Percentiles rank a stretch among this genome's conserved stretches.
These are phyloP conservation scores for Pseudogymnoascus sp. DNA, from an alignment of 2,329 filamentous ascomycete species.

Conservation along the genomic window DNA sequence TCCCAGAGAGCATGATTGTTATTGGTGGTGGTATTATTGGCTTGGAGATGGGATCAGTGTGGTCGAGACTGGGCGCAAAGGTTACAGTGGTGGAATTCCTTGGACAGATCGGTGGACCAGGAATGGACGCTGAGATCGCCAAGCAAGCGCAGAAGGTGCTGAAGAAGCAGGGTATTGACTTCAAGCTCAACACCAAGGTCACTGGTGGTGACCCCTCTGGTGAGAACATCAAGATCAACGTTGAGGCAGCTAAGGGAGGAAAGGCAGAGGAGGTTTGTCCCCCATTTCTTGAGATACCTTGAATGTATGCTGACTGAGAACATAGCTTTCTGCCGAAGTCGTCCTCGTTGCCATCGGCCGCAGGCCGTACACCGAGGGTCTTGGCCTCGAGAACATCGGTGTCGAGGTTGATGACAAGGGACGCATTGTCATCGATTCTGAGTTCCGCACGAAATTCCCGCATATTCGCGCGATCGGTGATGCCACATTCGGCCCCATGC, in stretches of 20 bases:
- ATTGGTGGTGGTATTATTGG: slow-evolving; percentile 98
- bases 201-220: slow-evolving; percentile 72
- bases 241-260: slow-evolving; percentile 92
- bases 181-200: slow-evolving; percentile 97
- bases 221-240: slow-evolving; percentile 69
- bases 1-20: slow-evolving; percentile 93
- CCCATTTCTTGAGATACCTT: not conserved
- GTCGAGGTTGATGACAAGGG: slow-evolving; percentile 88
- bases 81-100: slow-evolving; percentile 98
- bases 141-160: slow-evolving; percentile 90
- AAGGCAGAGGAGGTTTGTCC: slow-evolving; percentile 77
- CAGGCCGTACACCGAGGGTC: slow-evolving; percentile 84
- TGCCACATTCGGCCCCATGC: slow-evolving; percentile 95
- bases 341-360: slow-evolving; percentile 96
- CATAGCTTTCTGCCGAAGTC: slow-evolving; percentile 82
- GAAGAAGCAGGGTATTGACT: slow-evolving; percentile 93
- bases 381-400: slow-evolving; percentile 89
- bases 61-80: slow-evolving; percentile 87
- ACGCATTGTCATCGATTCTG: slow-evolving; percentile 92
- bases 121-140: slow-evolving; percentile 91
- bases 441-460: slow-evolving; percentile 95
- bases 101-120: slow-evolving; percentile 90
- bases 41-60: slow-evolving; percentile 96
- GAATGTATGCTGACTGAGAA: slow-evolving; percentile 15
- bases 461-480: slow-evolving; percentile 97